phyloP scores from a whole-genome alignment of 495 filamentous ascomycete genomes.

The Thozetella sp. region DNA sequence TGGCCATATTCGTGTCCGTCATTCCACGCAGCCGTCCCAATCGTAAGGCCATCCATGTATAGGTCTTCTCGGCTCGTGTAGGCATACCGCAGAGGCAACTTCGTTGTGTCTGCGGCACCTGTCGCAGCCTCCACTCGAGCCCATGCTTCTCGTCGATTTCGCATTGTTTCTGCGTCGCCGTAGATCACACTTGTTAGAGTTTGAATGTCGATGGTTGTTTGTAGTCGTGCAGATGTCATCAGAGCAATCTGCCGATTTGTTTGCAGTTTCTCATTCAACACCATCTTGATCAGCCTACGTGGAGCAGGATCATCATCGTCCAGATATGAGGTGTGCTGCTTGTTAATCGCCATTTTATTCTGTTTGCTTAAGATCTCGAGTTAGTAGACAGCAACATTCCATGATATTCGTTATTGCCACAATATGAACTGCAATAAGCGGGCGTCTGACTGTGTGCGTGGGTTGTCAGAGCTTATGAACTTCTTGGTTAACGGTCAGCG shows the following conservation, averaged over 20 bases:
- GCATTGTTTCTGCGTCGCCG: background rate
- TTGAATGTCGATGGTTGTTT: background rate
- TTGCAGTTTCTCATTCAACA: too few species aligned
- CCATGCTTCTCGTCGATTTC: background rate
- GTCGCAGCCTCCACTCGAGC: background rate
- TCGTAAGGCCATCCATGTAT: slow-evolving; percentile 5
- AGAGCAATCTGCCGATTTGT: background rate
- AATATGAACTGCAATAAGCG: too few species aligned
- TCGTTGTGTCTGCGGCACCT: background rate
- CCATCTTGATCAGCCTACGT: too few species aligned
- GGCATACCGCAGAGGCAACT: slow-evolving; percentile 4
- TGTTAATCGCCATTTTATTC: too few species aligned
- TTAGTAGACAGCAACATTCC: too few species aligned
- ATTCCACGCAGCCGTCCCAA: slow-evolving; percentile 7
- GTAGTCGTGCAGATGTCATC: background rate
- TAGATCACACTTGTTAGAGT: background rate
- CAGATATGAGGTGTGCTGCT: too few species aligned
- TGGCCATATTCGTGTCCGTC: slow-evolving; percentile 3
- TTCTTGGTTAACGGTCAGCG: too few species aligned
- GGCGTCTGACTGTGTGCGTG: too few species aligned
- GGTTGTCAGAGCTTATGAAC: too few species aligned
- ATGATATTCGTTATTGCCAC: too few species aligned
- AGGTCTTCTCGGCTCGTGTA: slow-evolving; percentile 7
- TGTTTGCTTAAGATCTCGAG: too few species aligned
- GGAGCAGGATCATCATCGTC: too few species aligned